Base-by-base conservation (phyloP, 495 filamentous ascomycete genomes). In the Gamarada debralockiae region DNA sequence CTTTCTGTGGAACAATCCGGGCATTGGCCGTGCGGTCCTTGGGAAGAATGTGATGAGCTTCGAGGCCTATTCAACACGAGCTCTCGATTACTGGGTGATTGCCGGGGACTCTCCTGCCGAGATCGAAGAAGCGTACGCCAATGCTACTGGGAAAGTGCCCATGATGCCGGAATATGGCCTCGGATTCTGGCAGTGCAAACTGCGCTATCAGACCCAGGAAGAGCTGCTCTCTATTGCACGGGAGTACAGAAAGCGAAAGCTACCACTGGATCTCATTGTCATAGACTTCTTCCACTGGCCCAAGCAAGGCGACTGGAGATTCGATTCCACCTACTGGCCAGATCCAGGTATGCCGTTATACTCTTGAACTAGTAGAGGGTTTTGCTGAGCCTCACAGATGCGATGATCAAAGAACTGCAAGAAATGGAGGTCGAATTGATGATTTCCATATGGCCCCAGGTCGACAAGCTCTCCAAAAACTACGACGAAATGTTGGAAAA, bases 121-220 rank as follows among this genome's bases (percentile, higher is more conserved):
- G 40, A 80, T 82, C 46, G 72, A 70, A 21, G 65, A 77, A 53
- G 68, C 72, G 0, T 82, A 82, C 61, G 70, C 72, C 4, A 63
- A 59, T n/a, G 73, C 70, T 13, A 76, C 77, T 0, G 80, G 79
- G 3, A 71, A 68, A 36, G 77, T 74, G 0, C 80, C 80, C 0
- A 76, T 76, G 74, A 82, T 83, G 80, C 80, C 79, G 2, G 79
- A 82, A 47, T 82, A 80, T 48, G 80, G 80, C 5, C 70, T 81
- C 15, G 79, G 80, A 0, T 83, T 81, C 57, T 83, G 80, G 79
- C 79, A 83, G 51, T 80, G 78, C 62, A 82, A 81, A 62, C 67
- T 82, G 22, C 72, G 78, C 0, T 83, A 82, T 59, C 73, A 73
- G 62, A 81, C 76, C 9, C 80, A 83, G 57, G 78, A 82, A 47